These are phyloP conservation scores for Suillus americanus DNA, from an alignment of 768 basidiomycete genomes.

Conservation along the genomic window DNA sequence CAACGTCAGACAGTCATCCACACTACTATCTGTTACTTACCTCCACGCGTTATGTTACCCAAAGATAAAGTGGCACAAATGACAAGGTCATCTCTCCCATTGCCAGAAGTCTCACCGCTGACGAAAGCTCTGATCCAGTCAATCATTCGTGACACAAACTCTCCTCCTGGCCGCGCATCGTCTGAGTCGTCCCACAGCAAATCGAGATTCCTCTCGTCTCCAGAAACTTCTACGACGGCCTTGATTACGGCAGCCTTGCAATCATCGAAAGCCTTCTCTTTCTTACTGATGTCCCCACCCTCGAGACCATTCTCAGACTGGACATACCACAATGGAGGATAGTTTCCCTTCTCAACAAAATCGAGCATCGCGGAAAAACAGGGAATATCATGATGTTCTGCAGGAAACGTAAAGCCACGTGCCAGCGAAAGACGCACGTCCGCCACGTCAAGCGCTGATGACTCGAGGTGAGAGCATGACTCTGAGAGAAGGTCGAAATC, in stretches of 20 bases:
- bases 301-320: conserved; percentile 33
- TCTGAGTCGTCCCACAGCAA: conserved; percentile 74
- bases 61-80: conserved; percentile 83
- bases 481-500: conserved; percentile 78
- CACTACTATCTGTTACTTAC: conserved; percentile 39
- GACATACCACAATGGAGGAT: conserved; percentile 63
- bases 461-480: conserved; percentile 72
- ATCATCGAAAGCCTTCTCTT: conserved; percentile 72
- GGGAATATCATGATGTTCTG: conserved; percentile 53
- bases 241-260: conserved; percentile 88
- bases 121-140: conserved; percentile 69
- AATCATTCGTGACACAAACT: conserved; percentile 72
- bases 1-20: conserved; percentile 10
- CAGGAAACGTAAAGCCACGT: conserved; percentile 58
- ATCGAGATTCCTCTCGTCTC: conserved; percentile 76
- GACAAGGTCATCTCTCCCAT: conserved; percentile 66
- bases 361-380: conserved; percentile 65
- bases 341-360: conserved; percentile 73
- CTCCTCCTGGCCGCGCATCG: conserved; percentile 57
- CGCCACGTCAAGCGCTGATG: conserved; percentile 75
- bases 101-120: conserved; percentile 31
- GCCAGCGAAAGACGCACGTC: conserved; percentile 73
- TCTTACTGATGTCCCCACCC: conserved; percentile 50
- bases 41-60: conserved; percentile 78
- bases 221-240: conserved; percentile 81